Conservation (phyloP, 352 stramenopile species). For the Elongisporangium anandrum region DNA sequence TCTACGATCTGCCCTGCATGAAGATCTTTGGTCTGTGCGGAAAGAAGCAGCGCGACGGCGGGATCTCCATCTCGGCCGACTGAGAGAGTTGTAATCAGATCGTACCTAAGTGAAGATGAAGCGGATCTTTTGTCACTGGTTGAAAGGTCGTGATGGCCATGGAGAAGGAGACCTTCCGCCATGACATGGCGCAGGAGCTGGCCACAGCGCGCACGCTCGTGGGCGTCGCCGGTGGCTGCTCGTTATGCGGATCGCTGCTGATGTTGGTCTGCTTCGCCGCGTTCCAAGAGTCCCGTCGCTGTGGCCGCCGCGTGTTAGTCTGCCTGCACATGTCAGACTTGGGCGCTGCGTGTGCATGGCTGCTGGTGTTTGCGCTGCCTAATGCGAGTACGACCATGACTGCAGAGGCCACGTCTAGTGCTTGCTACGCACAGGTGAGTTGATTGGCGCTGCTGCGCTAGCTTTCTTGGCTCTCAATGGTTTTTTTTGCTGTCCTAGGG, state of each 20-base stretch:
- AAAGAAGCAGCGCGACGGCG: constrained; percentile 75
- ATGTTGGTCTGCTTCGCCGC: constrained; percentile 58
- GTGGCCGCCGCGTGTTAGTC: constrained; percentile 54
- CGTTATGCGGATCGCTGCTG: constrained; percentile 29
- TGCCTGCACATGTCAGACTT: constrained; percentile 60
- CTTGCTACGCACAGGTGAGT: constrained; percentile 42
- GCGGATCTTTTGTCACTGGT: background rate
- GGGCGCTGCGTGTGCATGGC: constrained; percentile 41
- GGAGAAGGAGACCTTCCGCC: constrained; percentile 6
- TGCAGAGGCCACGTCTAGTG: constrained; percentile 1
- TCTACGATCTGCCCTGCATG: constrained; percentile 78
- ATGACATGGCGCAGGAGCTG: constrained; percentile 16
- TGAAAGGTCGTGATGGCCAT: constrained; percentile 1
- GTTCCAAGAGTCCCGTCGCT: constrained; percentile 63
- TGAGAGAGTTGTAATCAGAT: constrained; percentile 11
- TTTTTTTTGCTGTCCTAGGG: constrained; percentile 22
- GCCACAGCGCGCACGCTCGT: constrained; percentile 38
- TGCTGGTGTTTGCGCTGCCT: constrained; percentile 43
- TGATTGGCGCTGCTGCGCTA: background rate
- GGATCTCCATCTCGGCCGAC: constrained; percentile 72
- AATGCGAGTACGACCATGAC: constrained; percentile 1
- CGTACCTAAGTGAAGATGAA: constrained; percentile 1
- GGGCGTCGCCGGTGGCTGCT: constrained; percentile 31
- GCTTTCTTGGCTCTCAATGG: background rate
- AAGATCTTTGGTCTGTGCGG: constrained; percentile 82